A percentile compares a stretch with the other conserved stretches of the same genome.
These are phyloP conservation scores for Diaporthe nobilis DNA, from an alignment of 2,329 filamentous ascomycete genomes.

Conservation along the genomic window DNA sequence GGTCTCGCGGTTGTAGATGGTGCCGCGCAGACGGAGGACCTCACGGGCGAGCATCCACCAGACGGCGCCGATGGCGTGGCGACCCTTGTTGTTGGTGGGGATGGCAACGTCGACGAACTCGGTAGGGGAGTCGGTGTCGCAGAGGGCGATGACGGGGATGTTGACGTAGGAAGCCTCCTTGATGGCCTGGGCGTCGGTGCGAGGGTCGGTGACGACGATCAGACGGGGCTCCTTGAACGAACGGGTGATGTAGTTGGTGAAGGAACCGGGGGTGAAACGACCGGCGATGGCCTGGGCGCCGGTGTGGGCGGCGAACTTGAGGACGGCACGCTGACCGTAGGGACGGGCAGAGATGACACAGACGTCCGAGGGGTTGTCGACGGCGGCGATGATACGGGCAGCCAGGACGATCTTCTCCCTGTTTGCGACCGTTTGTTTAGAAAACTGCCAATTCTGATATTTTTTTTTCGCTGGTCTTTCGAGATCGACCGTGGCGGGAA, in stretches of 20 bases:
- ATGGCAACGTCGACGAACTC: constrained; percentile 99
- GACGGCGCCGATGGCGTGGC: constrained; percentile 97
- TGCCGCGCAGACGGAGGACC: constrained; percentile 98
- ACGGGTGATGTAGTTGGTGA: constrained; percentile 99
- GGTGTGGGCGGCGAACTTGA: constrained; percentile 99
- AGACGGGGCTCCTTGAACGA: constrained; percentile 99
- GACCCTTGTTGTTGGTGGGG: constrained; percentile 99
- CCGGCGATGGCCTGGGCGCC: constrained; percentile 98
- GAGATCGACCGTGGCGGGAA: background rate
- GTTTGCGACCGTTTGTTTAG: constrained; percentile 39
- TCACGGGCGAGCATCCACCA: constrained; percentile 99
- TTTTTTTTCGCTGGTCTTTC: background rate
- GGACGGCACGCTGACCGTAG: constrained; percentile 98
- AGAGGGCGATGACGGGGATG: constrained; percentile 99
- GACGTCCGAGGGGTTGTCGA: constrained; percentile 99
- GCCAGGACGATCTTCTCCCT: constrained; percentile 99
- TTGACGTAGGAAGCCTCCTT: constrained; percentile 99
- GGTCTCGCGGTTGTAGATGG: constrained; percentile 93
- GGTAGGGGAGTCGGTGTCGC: constrained; percentile 99
- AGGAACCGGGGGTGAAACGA: constrained; percentile 99
- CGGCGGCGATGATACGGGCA: constrained; percentile 97
- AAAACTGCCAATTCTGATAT: background rate
- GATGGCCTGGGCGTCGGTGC: constrained; percentile 99
- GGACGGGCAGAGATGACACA: constrained; percentile 99
- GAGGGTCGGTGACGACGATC: constrained; percentile 99